phyloP scores from a whole-genome alignment of 2,329 filamentous ascomycete genomes.

The Calonectria ilicicola region DNA sequence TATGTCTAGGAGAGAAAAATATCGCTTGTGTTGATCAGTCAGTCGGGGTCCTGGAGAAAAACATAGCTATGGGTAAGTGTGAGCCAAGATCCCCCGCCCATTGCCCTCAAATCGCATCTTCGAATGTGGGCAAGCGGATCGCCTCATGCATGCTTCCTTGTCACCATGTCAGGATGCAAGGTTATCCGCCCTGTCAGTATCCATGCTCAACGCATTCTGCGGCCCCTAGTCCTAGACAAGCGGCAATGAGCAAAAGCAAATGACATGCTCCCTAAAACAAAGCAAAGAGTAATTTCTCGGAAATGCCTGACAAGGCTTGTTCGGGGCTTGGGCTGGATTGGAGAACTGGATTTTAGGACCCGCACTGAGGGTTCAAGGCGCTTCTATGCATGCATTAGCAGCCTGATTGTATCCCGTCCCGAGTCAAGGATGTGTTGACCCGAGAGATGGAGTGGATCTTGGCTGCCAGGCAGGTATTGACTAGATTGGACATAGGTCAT shows the following conservation, averaged over 20 bases:
- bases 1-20: no score
- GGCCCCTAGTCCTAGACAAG: neutral
- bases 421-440: neutral
- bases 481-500: neutral
- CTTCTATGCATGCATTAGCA: neutral
- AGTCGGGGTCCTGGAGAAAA: no score
- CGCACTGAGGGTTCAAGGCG: neutral
- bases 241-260: neutral
- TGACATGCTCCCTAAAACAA: constrained; percentile 3
- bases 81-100: no score
- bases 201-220: neutral
- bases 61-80: no score
- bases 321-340: neutral
- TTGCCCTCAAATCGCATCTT: constrained; percentile 29
- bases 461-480: neutral
- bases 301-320: neutral
- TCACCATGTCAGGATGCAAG: constrained; percentile 18
- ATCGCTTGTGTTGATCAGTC: no score
- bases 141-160: constrained; percentile 27
- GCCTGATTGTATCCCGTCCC: neutral
- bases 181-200: constrained; percentile 13
- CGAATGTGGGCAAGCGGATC: constrained; percentile 34
- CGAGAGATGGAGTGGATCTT: neutral
- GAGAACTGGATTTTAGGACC: neutral
- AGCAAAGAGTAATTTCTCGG: neutral